Percentiles rank a stretch among this genome's conserved stretches.
These are phyloP conservation scores for Candida hungchunana DNA, from an alignment of 805 yeast genomes.

Conservation along the genomic window DNA sequence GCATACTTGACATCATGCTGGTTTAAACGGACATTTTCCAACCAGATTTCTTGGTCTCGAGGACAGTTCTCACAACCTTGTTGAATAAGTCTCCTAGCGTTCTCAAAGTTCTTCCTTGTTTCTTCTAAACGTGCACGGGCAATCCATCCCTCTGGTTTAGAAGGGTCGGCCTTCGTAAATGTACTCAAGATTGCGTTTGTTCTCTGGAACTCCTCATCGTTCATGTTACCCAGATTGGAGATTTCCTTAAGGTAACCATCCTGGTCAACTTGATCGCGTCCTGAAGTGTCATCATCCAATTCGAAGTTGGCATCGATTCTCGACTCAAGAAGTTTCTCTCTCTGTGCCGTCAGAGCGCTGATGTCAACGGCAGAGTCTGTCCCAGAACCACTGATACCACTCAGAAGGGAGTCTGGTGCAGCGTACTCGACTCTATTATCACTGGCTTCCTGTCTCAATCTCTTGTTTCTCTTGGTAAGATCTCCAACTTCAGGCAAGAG, in stretches of 20 bases:
- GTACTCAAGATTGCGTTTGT: slow-evolving; percentile 61
- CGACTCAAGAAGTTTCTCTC: slow-evolving; percentile 53
- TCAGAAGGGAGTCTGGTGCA: slow-evolving; percentile 68
- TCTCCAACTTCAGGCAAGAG: slow-evolving; percentile 86
- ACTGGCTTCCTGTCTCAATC: slow-evolving; percentile 60
- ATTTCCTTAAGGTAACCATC: slow-evolving; percentile 39
- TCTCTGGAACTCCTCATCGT: slow-evolving; percentile 52
- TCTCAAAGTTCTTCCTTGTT: slow-evolving; percentile 46
- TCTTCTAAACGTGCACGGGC: slow-evolving; percentile 80
- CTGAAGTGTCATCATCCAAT: slow-evolving; percentile 13
- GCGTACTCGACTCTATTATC: slow-evolving; percentile 70
- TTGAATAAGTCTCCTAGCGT: slow-evolving; percentile 59
- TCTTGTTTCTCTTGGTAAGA: slow-evolving; percentile 72
- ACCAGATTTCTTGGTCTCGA: slow-evolving; percentile 70
- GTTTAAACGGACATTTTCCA: slow-evolving; percentile 69
- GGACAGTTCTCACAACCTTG: slow-evolving; percentile 75
- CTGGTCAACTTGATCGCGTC: slow-evolving; percentile 18
- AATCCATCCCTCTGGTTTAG: slow-evolving; percentile 76
- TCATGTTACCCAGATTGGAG: slow-evolving; percentile 7
- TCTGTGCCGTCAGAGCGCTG: slow-evolving; percentile 55
- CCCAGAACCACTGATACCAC: slow-evolving; percentile 30
- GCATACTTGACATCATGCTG: slow-evolving; percentile 39
- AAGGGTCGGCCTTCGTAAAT: slow-evolving; percentile 67
- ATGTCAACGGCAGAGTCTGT: slow-evolving; percentile 37
- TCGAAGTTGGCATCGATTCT: slow-evolving; percentile 42